phyloP scores from a whole-genome alignment of 495 filamentous ascomycete genomes.

The Melanomma pulvis-pyrius region DNA sequence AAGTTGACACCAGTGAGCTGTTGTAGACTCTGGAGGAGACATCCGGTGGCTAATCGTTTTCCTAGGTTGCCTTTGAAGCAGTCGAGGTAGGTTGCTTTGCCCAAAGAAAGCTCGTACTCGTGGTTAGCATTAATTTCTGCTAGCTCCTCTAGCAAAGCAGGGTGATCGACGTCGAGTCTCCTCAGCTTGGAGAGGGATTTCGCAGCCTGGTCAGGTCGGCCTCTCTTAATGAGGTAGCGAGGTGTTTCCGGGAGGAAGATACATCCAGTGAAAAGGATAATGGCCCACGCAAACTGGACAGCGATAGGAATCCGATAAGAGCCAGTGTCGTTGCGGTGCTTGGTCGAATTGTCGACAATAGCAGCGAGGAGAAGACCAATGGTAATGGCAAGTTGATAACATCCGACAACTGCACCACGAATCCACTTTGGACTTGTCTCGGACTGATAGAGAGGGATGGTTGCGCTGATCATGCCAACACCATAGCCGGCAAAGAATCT shows the following conservation, averaged over 20 bases:
- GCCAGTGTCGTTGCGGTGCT: slow-evolving; percentile 42
- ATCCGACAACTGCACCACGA: slow-evolving; percentile 46
- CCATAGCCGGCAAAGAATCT: slow-evolving; percentile 49
- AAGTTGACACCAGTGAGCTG: slow-evolving; percentile 68
- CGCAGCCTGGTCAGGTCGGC: slow-evolving; percentile 50
- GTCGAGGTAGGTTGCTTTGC: slow-evolving; percentile 67
- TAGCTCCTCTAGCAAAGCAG: slow-evolving; percentile 66
- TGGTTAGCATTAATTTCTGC: slow-evolving; percentile 73
- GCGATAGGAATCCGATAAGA: slow-evolving; percentile 50
- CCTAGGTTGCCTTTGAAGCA: slow-evolving; percentile 47
- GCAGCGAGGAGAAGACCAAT: slow-evolving; percentile 49
- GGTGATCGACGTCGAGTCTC: slow-evolving; percentile 60
- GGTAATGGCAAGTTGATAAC: slow-evolving; percentile 49
- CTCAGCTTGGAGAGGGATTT: slow-evolving; percentile 53
- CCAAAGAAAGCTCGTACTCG: slow-evolving; percentile 69
- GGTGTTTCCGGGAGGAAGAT: slow-evolving; percentile 57
- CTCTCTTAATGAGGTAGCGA: slow-evolving; percentile 45
- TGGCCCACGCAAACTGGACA: slow-evolving; percentile 50
- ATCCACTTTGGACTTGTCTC: slow-evolving; percentile 50
- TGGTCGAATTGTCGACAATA: slow-evolving; percentile 47
- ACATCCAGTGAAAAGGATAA: slow-evolving; percentile 44
- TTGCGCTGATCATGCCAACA: slow-evolving; percentile 46
- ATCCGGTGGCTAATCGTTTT: slow-evolving; percentile 68
- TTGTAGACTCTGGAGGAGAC: slow-evolving; percentile 73
- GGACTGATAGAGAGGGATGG: slow-evolving; percentile 55